Evolutionary conservation across 2,329 filamentous ascomycete species (phyloP).

Genomic region (Fusarium nodosum): DNA sequence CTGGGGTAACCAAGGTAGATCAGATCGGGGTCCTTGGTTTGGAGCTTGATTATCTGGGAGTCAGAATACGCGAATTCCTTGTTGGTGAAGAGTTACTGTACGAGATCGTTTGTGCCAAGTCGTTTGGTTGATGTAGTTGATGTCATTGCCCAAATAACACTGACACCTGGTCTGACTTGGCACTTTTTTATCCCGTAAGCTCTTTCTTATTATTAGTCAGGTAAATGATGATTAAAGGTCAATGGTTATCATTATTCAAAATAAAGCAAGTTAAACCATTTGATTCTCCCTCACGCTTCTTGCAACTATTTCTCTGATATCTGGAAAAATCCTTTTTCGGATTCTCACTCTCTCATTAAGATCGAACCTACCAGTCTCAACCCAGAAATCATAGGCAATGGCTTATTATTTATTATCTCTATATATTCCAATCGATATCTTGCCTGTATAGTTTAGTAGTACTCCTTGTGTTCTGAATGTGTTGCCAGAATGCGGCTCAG

Average conservation of each 20-base stretch:
- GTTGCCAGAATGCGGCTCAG: neutral
- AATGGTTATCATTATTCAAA: too few species aligned
- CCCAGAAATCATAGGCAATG: neutral
- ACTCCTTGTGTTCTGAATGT: neutral
- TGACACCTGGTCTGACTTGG: neutral
- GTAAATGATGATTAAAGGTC: neutral
- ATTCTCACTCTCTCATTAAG: neutral
- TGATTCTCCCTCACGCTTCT: neutral
- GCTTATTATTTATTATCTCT: neutral
- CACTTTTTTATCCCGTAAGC: neutral
- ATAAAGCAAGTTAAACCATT: neutral
- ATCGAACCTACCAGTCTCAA: neutral
- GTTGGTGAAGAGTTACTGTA: neutral
- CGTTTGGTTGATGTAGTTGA: neutral
- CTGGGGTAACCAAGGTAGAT: constrained; percentile 8
- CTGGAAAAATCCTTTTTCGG: constrained; percentile 10
- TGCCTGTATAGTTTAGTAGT: too few species aligned
- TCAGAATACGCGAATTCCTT: neutral
- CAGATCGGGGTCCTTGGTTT: neutral
- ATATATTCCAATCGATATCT: neutral
- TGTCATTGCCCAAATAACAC: neutral
- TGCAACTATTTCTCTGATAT: constrained; percentile 3
- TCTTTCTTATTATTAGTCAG: neutral
- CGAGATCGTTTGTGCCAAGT: neutral
- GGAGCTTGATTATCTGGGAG: neutral